Evolutionary conservation across 2,329 filamentous ascomycete genomes (phyloP).

Genomic region (Cordyceps farinosa): DNA sequence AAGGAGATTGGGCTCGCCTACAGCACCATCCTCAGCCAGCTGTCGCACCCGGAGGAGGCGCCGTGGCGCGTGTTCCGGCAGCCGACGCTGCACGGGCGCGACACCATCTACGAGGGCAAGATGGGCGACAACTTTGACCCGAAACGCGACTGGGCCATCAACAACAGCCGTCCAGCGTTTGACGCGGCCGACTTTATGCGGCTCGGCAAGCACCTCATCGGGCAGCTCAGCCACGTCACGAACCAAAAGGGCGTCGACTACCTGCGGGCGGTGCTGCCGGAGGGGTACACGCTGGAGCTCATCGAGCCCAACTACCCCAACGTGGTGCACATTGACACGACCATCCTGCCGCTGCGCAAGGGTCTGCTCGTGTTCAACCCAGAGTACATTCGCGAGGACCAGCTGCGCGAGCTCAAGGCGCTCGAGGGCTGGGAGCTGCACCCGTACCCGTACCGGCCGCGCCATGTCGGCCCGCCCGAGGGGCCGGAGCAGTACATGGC

Average conservation of each 20-base stretch:
- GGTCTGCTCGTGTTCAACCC: constrained; percentile 29
- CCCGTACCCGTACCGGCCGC: constrained; percentile 24
- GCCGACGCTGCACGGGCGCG: constrained; percentile 4
- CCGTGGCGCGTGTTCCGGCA: background rate
- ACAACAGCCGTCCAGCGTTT: constrained; percentile 12
- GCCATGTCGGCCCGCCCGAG: background rate
- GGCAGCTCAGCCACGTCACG: constrained; percentile 12
- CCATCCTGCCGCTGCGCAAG: constrained; percentile 28
- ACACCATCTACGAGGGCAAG: constrained; percentile 9
- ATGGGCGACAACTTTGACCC: background rate
- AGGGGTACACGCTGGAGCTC: constrained; percentile 29
- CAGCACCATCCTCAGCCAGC: constrained; percentile 11
- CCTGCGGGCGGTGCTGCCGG: constrained; percentile 5
- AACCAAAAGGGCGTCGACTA: constrained; percentile 13
- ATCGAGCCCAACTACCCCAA: constrained; percentile 22
- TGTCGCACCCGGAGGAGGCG: background rate
- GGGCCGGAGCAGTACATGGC: constrained; percentile 28
- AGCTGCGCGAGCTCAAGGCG: constrained; percentile 25
- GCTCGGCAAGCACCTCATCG: constrained; percentile 6
- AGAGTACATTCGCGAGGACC: constrained; percentile 23
- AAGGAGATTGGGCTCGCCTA: constrained; percentile 25
- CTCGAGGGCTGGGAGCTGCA: constrained; percentile 28
- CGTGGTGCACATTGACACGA: constrained; percentile 33
- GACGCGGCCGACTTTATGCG: constrained; percentile 16
- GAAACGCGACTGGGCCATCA: constrained; percentile 2